Evolutionary conservation across 441 rosid genomes (phyloP).

Genomic region (Heliophila coronopifolia): DNA sequence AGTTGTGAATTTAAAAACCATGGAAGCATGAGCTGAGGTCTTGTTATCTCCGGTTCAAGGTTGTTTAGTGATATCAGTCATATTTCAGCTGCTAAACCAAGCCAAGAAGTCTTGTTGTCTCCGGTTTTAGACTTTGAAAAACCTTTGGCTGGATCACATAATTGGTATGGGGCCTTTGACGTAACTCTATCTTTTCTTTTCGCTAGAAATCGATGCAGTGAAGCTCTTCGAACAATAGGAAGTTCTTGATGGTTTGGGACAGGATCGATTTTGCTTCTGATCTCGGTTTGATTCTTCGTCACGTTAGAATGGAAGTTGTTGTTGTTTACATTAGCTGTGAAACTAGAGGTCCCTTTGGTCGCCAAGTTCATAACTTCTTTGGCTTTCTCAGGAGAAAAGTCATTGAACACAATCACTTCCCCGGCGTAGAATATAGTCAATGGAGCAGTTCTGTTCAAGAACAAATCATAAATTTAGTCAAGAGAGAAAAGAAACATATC

Average conservation of each 20-base stretch:
- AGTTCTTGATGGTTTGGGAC: conserved; percentile 46
- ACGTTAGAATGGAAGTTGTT: too few species aligned
- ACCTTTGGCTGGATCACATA: conserved; percentile 20
- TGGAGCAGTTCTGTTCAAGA: conserved; percentile 37
- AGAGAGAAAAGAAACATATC: background rate
- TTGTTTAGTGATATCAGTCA: too few species aligned
- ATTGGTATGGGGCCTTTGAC: conserved; percentile 58
- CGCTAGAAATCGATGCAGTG: conserved; percentile 76
- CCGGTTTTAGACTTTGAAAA: conserved; percentile 27
- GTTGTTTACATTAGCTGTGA: conserved; percentile 11
- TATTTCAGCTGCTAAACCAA: too few species aligned
- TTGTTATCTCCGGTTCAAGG: too few species aligned
- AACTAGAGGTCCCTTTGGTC: conserved; percentile 33
- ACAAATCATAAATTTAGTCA: background rate
- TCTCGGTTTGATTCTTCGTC: conserved; percentile 2
- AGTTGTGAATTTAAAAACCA: too few species aligned
- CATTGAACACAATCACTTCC: conserved; percentile 58
- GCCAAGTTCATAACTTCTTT: conserved; percentile 66
- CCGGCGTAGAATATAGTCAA: conserved; percentile 79
- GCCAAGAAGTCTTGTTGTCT: too few species aligned
- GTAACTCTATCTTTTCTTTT: conserved; percentile 80
- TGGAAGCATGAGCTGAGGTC: too few species aligned
- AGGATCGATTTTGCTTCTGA: conserved; percentile 32
- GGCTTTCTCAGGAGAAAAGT: conserved; percentile 61
- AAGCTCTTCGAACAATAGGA: conserved; percentile 80